phyloP scores from a whole-genome alignment of 306 rosid species.

The Luffa acutangula region DNA sequence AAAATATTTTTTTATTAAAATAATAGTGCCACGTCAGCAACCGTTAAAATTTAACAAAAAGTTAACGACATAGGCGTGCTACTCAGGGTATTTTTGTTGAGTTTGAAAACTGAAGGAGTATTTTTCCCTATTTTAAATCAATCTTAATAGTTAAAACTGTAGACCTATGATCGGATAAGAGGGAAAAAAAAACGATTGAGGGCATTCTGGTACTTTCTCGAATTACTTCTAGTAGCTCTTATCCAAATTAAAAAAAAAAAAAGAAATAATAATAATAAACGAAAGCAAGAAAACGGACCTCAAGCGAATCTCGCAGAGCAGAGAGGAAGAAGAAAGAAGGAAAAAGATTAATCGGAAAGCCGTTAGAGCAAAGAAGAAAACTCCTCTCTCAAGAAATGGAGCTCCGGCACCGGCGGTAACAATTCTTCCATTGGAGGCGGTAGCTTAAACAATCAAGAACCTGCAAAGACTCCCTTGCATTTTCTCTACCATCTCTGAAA shows the following conservation, averaged over 20 bases:
- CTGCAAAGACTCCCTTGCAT: constrained; percentile 1
- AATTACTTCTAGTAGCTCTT: background rate
- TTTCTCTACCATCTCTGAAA: constrained; percentile 25
- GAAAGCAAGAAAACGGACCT: background rate
- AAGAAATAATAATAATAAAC: background rate
- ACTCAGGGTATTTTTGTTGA: too few species aligned
- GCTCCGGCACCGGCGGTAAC: constrained; percentile 16
- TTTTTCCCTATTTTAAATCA: background rate
- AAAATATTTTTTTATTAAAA: too few species aligned
- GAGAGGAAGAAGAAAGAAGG: background rate
- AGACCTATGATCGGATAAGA: background rate
- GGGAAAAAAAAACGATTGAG: background rate
- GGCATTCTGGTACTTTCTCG: background rate
- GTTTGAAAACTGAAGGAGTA: too few species aligned
- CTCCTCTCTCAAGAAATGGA: constrained; percentile 11
- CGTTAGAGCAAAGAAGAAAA: background rate
- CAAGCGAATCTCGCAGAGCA: constrained; percentile 1
- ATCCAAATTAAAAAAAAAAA: background rate
- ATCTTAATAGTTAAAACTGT: background rate
- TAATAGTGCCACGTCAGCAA: too few species aligned
- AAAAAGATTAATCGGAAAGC: background rate
- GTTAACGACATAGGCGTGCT: too few species aligned
- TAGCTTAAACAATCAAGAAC: constrained; percentile 3
- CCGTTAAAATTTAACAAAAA: too few species aligned
- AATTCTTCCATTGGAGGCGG: constrained; percentile 24